These are phyloP conservation scores for Gaeumannomyces tritici DNA, from an alignment of 2,329 filamentous ascomycete genomes.

Conservation along the genomic window DNA sequence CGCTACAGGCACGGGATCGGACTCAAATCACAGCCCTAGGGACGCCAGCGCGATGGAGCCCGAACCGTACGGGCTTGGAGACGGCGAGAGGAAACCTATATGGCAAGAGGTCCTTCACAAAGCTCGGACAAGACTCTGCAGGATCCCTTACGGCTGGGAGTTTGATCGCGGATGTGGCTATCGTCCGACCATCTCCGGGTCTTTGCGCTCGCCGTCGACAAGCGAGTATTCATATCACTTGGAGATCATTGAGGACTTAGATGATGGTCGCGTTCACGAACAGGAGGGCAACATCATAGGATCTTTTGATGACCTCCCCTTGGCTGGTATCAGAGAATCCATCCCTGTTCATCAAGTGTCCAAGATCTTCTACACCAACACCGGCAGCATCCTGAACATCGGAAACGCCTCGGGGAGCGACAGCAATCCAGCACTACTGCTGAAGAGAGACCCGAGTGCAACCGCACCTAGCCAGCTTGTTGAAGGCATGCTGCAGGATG, in stretches of 20 bases:
- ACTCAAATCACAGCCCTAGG: neutral
- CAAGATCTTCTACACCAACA: conserved; percentile 90
- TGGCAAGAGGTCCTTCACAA: conserved; percentile 99
- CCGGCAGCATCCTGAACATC: conserved; percentile 81
- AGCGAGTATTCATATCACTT: conserved; percentile 67
- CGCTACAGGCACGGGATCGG: conserved; percentile 7
- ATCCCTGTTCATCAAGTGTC: conserved; percentile 55
- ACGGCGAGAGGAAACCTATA: conserved; percentile 54
- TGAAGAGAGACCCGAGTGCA: conserved; percentile 63
- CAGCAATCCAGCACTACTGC: conserved; percentile 63
- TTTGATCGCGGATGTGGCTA: conserved; percentile 30
- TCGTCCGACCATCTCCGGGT: conserved; percentile 7
- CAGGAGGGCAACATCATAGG: conserved; percentile 19
- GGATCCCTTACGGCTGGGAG: conserved; percentile 49
- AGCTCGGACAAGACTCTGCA: conserved; percentile 68
- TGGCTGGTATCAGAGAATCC: conserved; percentile 39
- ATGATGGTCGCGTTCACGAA: conserved; percentile 45
- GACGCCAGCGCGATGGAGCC: conserved; percentile 27
- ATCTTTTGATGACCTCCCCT: conserved; percentile 29
- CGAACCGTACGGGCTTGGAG: conserved; percentile 33
- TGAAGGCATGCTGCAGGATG: conserved; percentile 13
- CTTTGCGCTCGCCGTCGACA: neutral
- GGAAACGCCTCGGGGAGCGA: conserved; percentile 45
- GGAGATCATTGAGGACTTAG: conserved; percentile 71
- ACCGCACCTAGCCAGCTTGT: conserved; percentile 41